Evolutionary conservation across 495 filamentous ascomycete genomes (phyloP), one percentile per base, ranked within the genome.

Genomic region (Pseudoneurospora amorphoporcata): DNA sequence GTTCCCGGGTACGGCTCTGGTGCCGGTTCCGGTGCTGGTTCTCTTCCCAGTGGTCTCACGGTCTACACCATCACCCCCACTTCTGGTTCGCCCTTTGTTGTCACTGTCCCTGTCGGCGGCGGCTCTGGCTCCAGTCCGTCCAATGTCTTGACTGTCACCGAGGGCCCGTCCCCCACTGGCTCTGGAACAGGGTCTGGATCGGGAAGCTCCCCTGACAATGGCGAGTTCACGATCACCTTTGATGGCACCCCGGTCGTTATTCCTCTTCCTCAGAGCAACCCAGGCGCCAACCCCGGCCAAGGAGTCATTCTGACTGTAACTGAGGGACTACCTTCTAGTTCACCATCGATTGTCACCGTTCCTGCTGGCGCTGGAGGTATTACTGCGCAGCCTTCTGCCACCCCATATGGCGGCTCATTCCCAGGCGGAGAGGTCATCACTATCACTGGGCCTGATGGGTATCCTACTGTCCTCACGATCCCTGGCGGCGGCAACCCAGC

Each of bases 61-160:
- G 70, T 75, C 32, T 16, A 68, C 12, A 75, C 74, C 4, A 68
- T 75, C n/a, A 75, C 72, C 3, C 74, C 74, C 3, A 12, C 8
- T 19, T 72, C 73, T 14, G 75, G 75, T 4, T 71, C 74, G 19
- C 74, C 74, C 6, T 40, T 69, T 58, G 71, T 71, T 35, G 71
- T 73, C 61, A 75, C 74, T 2, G 53, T 75, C 17, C 58, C 72
- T n/a, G 70, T 38, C 16, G 42, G 32, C 32, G 43, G 32, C 65
- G n/a, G 29, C 40, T 17, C 68, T 14, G 71, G 12, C 23, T 17
- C 72, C n/a, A 40, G 16, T 8, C n/a, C 37, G 9, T 39, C 71
- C 14, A 53, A 58, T 10, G 40, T 53, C 14, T 68, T 43, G 8
- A 72, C 70, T 14, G 32, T 69, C 35, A 72, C 42, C 29, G 68